phyloP scores from a whole-genome alignment of 371 early-diverging fungal genomes.

The Apophysomyces ossiformis region DNA sequence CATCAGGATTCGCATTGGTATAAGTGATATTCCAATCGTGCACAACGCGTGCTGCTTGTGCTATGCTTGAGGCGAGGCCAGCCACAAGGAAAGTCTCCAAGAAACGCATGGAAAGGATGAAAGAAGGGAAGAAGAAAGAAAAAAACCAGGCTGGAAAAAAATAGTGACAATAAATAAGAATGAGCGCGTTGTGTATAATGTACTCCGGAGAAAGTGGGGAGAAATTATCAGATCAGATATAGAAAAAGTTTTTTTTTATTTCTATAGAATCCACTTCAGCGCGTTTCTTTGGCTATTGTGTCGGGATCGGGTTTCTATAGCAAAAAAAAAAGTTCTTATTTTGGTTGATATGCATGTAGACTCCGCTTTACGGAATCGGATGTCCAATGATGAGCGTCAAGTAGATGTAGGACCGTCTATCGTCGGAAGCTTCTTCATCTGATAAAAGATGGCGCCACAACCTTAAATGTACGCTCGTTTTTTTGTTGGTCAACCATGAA shows the following conservation, averaged over 20 bases:
- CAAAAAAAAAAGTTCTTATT: constrained; percentile 1
- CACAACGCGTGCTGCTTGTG: constrained; percentile 61
- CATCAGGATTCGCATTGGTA: constrained; percentile 73
- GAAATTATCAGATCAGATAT: constrained; percentile 1
- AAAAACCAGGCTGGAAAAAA: not conserved
- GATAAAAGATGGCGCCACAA: constrained; percentile 7
- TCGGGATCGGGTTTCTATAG: constrained; percentile 1
- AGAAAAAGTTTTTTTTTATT: not conserved
- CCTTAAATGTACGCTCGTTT: not conserved
- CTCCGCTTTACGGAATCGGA: constrained; percentile 1
- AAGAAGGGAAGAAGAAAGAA: constrained; percentile 2
- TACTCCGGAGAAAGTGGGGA: not conserved
- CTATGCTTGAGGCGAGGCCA: constrained; percentile 27
- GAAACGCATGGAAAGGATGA: constrained; percentile 25
- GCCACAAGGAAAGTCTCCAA: constrained; percentile 28
- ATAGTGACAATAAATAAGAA: not conserved
- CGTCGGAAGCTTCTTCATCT: constrained; percentile 1
- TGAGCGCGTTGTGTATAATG: not conserved
- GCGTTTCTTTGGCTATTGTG: not conserved
- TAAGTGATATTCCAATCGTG: constrained; percentile 79
- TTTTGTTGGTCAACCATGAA: not conserved
- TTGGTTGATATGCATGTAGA: not conserved
- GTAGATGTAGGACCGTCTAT: constrained; percentile 11
- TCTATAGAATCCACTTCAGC: not conserved
- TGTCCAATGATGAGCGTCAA: constrained; percentile 25